phyloP scores from a whole-genome alignment of 257 asterid genomes.

The Cynanchum wilfordii region DNA sequence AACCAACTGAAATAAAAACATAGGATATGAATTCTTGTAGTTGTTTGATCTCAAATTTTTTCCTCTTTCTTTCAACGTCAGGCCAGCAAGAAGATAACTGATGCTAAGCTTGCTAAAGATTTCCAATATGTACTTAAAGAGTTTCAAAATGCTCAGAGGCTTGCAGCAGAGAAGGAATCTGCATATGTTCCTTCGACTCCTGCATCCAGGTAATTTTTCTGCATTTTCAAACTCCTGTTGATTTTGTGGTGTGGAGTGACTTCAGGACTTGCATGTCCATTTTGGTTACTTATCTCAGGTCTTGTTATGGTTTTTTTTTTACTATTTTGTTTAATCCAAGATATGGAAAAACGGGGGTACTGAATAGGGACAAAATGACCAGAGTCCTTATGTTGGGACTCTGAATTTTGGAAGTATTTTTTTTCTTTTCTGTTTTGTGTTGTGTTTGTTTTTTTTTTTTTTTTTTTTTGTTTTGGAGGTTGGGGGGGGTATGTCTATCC shows the following conservation, averaged over 20 bases:
- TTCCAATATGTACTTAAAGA: constrained; percentile 49
- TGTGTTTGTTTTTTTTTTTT: too few relatives aligned
- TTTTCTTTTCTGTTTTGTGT: neutral
- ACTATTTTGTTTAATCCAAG: neutral
- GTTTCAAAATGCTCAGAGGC: constrained; percentile 48
- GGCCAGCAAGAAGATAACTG: constrained; percentile 46
- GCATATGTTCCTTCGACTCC: constrained; percentile 29
- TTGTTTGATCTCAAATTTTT: neutral
- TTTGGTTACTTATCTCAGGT: neutral
- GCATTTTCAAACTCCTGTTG: neutral
- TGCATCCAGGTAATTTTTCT: constrained; percentile 29
- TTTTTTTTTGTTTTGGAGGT: too few relatives aligned
- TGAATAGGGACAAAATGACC: neutral
- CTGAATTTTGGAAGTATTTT: neutral
- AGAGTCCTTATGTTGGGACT: neutral
- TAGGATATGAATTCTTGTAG: neutral
- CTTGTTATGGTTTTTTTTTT: neutral
- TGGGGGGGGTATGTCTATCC: too few relatives aligned
- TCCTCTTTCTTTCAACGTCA: constrained; percentile 9
- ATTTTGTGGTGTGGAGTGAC: neutral
- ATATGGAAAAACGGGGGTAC: neutral
- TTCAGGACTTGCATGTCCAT: neutral
- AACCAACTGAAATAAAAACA: neutral
- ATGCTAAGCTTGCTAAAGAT: constrained; percentile 57
- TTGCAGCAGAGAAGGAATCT: constrained; percentile 48